These are phyloP conservation scores for Voacanga thouarsii DNA, from an alignment of 257 asterid species.

Conservation along the genomic window DNA sequence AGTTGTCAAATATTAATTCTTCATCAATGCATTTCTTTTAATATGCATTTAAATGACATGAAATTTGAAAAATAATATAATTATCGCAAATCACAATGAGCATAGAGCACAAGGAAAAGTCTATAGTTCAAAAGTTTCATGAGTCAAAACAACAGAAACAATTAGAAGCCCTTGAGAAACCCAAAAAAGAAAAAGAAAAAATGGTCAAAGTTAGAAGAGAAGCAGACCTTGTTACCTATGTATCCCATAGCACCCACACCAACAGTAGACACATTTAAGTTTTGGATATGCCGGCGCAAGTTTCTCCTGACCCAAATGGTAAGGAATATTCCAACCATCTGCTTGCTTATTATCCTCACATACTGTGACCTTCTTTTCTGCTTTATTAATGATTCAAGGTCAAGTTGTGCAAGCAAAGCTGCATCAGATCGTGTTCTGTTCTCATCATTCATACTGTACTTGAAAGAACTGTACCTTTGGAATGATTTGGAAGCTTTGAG, in stretches of 20 bases:
- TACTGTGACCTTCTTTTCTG: conserved; percentile 72
- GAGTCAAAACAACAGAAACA: not conserved
- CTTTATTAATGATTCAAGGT: conserved; percentile 68
- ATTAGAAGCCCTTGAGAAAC: not conserved
- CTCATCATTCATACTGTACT: conserved; percentile 28
- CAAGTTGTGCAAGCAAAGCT: conserved; percentile 51
- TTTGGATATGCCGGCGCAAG: conserved; percentile 75
- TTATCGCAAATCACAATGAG: not conserved
- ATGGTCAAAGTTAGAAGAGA: conserved; percentile 22
- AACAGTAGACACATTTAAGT: conserved; percentile 75
- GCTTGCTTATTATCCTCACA: conserved; percentile 92
- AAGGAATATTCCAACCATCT: conserved; percentile 87
- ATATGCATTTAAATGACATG: not conserved
- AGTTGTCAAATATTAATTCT: not conserved
- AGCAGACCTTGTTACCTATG: conserved; percentile 88
- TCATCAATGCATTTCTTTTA: not conserved
- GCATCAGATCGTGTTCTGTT: conserved; percentile 38
- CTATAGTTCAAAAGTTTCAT: not conserved
- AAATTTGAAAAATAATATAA: not conserved
- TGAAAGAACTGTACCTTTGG: conserved; percentile 53
- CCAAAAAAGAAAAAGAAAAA: not conserved
- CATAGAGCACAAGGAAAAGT: not conserved
- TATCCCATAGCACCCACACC: conserved; percentile 99
- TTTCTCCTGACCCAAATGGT: conserved; percentile 91
- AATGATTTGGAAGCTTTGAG: conserved; percentile 52